Evolutionary conservation across 116 monocot species (phyloP), one percentile per base, ranked within the genome.

Genomic region (Zostera marina): DNA sequence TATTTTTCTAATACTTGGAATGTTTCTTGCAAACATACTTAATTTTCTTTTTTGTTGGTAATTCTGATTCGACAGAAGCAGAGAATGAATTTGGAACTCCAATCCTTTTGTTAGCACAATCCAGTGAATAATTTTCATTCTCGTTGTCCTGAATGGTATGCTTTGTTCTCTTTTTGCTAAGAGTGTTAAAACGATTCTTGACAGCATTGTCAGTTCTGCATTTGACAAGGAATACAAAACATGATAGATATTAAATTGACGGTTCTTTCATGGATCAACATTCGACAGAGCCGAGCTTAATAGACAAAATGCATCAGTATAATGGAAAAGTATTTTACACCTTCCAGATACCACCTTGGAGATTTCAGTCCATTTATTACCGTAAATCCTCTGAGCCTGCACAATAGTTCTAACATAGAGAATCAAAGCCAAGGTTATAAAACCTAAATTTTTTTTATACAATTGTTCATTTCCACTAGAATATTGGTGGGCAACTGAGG

Each of bases 321-420:
- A 26, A 54, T 32, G 32, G 12, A 13, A 19, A 24, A 43, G 3
- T 68, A 21, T 14, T 22, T 43, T 46, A 14, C 77, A 94, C 93
- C 93, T 94, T 45, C 93, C 88, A 3, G 84, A 74, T 8, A 94
- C 88, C 53, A 94, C 79, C 54, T 94, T 94, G 53, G 93, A 81
- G 58, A 94, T 94, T 54, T 94, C 88, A 52, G 88, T 94, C 93
- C 93, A 94, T 75, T 75, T 75, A 62, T 94, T 94, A 19, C 93
- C 93, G 62, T 79, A 84, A 59, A 88, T 67, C 69, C 79, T 94
- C 56, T 94, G 93, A 60, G 88, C 93, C 92, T 93, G 69, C 25
- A 74, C 22, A 72, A 22, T 43, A 58, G 11, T 0, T 44, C 48
- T 43, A 41, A 11, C 25, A 25, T 23, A 43, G 23, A 59, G 11